Percentiles rank a stretch among this genome's conserved stretches.
These are phyloP conservation scores for Dipodascopsis uninucleata DNA, from an alignment of 805 yeast species.

Conservation along the genomic window DNA sequence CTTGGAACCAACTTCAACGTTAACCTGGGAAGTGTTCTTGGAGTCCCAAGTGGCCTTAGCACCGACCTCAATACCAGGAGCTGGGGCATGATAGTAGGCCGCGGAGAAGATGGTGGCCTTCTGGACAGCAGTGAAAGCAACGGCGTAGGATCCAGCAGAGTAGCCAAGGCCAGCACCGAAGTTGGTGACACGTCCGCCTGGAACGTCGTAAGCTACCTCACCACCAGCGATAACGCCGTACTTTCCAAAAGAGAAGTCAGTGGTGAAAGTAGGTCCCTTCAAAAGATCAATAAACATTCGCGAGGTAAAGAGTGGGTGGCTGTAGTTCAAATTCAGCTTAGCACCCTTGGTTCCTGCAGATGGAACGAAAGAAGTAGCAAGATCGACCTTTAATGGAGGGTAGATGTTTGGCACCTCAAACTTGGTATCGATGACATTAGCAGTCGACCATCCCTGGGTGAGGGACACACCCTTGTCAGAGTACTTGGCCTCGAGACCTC, in stretches of 20 bases:
- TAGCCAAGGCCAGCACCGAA: slow-evolving; percentile 93
- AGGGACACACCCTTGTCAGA: slow-evolving; percentile 91
- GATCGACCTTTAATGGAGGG: slow-evolving; percentile 89
- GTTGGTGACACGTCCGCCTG: slow-evolving; percentile 86
- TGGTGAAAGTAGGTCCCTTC: slow-evolving; percentile 93
- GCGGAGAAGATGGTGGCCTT: slow-evolving; percentile 88
- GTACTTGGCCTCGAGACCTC: slow-evolving; percentile 87
- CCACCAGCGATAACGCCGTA: slow-evolving; percentile 97
- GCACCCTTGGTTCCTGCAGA: slow-evolving; percentile 74
- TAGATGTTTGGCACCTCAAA: slow-evolving; percentile 86
- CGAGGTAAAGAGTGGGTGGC: slow-evolving; percentile 89
- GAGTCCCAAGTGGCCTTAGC: slow-evolving; percentile 97
- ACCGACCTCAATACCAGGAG: slow-evolving; percentile 91
- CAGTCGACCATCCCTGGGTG: slow-evolving; percentile 97
- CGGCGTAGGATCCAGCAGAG: slow-evolving; percentile 80
- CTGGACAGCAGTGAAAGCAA: slow-evolving; percentile 78
- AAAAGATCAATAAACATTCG: slow-evolving; percentile 91
- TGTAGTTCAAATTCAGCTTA: slow-evolving; percentile 83
- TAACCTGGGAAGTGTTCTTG: slow-evolving; percentile 72
- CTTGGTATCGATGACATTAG: slow-evolving; percentile 88
- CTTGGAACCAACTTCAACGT: slow-evolving; percentile 93
- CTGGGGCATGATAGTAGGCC: slow-evolving; percentile 94
- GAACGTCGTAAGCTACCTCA: slow-evolving; percentile 93
- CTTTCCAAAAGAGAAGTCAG: slow-evolving; percentile 92
- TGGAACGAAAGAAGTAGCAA: slow-evolving; percentile 84